Percentiles rank a stretch among this genome's conserved stretches.
These are phyloP conservation scores for Phytopythium ostracodes DNA, from an alignment of 352 stramenopile genomes.

Conservation along the genomic window DNA sequence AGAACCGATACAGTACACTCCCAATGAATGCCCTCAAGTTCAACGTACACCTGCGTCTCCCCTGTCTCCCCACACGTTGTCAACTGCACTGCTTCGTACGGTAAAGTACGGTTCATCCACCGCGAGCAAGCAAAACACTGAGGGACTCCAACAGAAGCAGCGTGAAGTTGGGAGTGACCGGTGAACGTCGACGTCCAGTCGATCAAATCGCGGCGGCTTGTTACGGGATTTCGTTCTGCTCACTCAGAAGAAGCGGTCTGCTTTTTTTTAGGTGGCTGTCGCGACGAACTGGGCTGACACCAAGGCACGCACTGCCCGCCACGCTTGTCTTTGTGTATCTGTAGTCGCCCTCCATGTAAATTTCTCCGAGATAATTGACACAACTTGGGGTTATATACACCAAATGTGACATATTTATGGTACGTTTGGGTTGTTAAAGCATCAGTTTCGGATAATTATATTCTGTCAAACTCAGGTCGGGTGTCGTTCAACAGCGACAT, in stretches of 20 bases:
- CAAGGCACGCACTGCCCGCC: not conserved
- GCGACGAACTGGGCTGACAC: not conserved
- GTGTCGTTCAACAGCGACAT: not conserved
- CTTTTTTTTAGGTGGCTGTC: not conserved
- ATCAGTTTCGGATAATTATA: not conserved
- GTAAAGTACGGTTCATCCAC: too few relatives aligned
- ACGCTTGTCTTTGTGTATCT: conserved; percentile 1
- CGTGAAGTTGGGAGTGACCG: too few relatives aligned
- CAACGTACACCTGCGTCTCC: not conserved
- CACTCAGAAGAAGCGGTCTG: conserved; percentile 1
- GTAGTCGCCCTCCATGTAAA: not conserved
- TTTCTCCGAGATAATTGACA: not conserved
- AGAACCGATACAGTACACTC: not conserved
- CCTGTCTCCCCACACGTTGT: not conserved
- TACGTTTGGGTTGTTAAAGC: too few relatives aligned
- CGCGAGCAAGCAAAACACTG: not conserved
- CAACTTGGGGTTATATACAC: not conserved
- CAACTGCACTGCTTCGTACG: too few relatives aligned
- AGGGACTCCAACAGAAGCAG: not conserved
- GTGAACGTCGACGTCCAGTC: not conserved
- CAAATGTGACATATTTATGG: not conserved
- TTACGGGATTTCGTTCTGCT: not conserved
- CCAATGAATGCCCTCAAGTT: not conserved
- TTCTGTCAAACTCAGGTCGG: not conserved
- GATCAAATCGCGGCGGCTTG: not conserved